These are phyloP conservation scores for Hawksworthiomyces lignivorus DNA, from an alignment of 2,329 filamentous ascomycete species.

Conservation along the genomic window DNA sequence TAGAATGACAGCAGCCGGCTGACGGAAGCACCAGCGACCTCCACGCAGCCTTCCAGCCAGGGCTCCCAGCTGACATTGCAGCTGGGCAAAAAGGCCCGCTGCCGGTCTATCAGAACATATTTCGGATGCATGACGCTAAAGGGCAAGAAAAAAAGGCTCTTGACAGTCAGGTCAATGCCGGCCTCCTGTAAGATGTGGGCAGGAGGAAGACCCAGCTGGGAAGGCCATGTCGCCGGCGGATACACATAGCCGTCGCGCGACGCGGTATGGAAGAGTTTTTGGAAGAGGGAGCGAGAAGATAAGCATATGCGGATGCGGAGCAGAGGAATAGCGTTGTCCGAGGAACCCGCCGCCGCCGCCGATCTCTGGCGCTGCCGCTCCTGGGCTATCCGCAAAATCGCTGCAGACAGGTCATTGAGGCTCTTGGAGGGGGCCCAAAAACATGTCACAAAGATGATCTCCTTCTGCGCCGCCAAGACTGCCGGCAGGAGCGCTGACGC, in stretches of 20 bases:
- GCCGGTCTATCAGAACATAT: slow-evolving; percentile 65
- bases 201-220: slow-evolving; percentile 55
- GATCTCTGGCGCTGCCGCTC: slow-evolving; percentile 21
- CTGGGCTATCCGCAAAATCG: slow-evolving; percentile 52
- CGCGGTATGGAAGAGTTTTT: slow-evolving; percentile 69
- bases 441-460: slow-evolving; percentile 18
- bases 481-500: slow-evolving; percentile 50
- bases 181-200: slow-evolving; percentile 41
- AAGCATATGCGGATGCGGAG: slow-evolving; percentile 67
- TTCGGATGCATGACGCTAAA: slow-evolving; percentile 88
- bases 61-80: slow-evolving; percentile 82
- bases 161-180: slow-evolving; percentile 61
- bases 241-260: slow-evolving; percentile 56
- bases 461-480: slow-evolving; percentile 33
- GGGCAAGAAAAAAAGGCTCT: slow-evolving; percentile 71
- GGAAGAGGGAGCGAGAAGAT: slow-evolving; percentile 62
- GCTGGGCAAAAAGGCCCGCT: slow-evolving; percentile 61
- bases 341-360: slow-evolving; percentile 4
- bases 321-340: slow-evolving; percentile 5
- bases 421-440: slow-evolving; percentile 48
- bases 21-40: slow-evolving; percentile 56
- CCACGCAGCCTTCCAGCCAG: slow-evolving; percentile 77
- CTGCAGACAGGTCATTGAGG: slow-evolving; percentile 46
- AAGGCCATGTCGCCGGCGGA: slow-evolving; percentile 48
- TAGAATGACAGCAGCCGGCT: slow-evolving; percentile 60